Percentiles rank a stretch among this genome's conserved stretches.
Evolutionary conservation across 441 rosid species (phyloP).

Genomic region (Croton setiger): DNA sequence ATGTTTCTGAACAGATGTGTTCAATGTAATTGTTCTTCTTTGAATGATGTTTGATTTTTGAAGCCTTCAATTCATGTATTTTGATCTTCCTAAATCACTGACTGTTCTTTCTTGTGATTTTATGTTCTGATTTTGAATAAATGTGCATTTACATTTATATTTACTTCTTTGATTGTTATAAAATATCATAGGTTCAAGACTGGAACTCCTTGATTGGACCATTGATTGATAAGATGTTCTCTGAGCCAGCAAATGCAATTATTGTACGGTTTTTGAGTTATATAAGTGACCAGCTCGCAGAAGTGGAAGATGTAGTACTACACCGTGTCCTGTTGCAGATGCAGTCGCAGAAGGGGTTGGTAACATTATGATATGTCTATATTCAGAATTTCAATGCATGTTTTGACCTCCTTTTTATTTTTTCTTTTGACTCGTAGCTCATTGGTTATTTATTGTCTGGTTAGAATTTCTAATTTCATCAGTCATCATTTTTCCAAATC

Average conservation of each 20-base stretch:
- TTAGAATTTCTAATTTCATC: slow-evolving; percentile 10
- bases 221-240: slow-evolving; percentile 79
- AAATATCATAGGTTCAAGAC: slow-evolving; percentile 58
- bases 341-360: slow-evolving; percentile 58
- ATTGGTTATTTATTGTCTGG: neutral
- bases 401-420: neutral
- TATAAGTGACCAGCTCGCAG: slow-evolving; percentile 67
- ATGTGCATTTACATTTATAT: slow-evolving; percentile 12
- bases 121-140: slow-evolving; percentile 3
- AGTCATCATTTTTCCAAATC: neutral
- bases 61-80: neutral
- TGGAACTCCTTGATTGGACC: slow-evolving; percentile 66
- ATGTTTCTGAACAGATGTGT: neutral
- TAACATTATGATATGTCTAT: neutral
- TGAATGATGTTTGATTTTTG: neutral
- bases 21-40: neutral
- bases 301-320: slow-evolving; percentile 57
- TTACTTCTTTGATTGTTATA: slow-evolving; percentile 22
- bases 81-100: neutral
- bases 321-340: slow-evolving; percentile 50
- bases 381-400: neutral
- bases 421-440: neutral
- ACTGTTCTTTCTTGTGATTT: neutral
- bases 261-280: slow-evolving; percentile 74
- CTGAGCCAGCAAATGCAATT: slow-evolving; percentile 84